A percentile compares a stretch with the other conserved stretches of the same genome.
Conservation (phyloP, 495 filamentous ascomycete species). For the Trichoderma virens region DNA sequence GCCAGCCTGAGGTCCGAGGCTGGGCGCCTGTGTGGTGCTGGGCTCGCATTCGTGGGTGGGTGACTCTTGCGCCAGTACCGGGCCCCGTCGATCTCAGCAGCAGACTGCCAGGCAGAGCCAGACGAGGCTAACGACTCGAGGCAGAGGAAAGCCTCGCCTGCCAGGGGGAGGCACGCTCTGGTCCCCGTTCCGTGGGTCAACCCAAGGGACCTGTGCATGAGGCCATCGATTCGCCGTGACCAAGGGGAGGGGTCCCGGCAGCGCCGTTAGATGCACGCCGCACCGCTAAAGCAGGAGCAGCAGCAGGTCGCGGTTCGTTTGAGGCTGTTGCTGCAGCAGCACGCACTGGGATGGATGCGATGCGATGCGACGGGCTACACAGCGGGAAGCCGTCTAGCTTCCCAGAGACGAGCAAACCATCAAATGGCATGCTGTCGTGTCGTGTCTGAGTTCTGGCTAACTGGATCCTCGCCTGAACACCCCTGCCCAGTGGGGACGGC, state of each 20-base stretch:
- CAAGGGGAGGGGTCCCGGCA: background rate
- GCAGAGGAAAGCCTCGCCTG: conserved; percentile 2
- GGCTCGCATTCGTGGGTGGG: background rate
- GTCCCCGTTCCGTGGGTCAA: conserved; percentile 2
- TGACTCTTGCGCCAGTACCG: background rate
- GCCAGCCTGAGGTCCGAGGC: background rate
- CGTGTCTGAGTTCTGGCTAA: too few species aligned
- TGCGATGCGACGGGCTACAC: too few species aligned
- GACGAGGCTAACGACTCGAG: conserved; percentile 2
- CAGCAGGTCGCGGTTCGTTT: background rate
- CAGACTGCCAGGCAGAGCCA: background rate
- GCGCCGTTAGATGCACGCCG: background rate
- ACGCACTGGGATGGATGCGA: background rate
- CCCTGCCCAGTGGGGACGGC: background rate
- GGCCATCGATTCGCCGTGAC: background rate
- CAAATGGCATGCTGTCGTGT: too few species aligned
- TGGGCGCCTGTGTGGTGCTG: background rate
- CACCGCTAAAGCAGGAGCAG: background rate
- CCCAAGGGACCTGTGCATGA: background rate
- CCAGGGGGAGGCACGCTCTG: background rate
- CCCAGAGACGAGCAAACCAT: too few species aligned
- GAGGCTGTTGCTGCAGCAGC: background rate
- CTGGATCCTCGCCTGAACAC: background rate
- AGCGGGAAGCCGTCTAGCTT: too few species aligned
- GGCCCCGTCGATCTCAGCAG: conserved; percentile 2